phyloP scores from a whole-genome alignment of 257 asterid species.

The Fraxinus americana region DNA sequence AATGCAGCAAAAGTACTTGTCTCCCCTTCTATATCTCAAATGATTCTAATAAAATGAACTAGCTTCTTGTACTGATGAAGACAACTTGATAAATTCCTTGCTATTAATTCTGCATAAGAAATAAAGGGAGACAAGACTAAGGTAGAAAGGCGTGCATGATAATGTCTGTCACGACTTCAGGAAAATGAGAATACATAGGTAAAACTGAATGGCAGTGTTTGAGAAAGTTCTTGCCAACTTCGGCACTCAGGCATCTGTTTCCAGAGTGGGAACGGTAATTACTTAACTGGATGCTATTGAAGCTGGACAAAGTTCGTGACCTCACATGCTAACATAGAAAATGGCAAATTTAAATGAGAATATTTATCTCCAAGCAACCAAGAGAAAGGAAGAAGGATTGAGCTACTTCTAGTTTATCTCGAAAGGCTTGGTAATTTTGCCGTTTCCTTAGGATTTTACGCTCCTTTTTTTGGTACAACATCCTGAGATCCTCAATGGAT shows the following conservation, averaged over 20 bases:
- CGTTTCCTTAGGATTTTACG: conserved; percentile 67
- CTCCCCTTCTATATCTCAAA: conserved; percentile 10
- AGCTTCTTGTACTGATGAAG: background rate
- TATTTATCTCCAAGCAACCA: conserved; percentile 16
- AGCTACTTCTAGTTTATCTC: conserved; percentile 73
- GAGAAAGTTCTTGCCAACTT: conserved; percentile 17
- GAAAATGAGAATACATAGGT: background rate
- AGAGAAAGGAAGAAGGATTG: conserved; percentile 24
- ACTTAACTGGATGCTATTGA: conserved; percentile 14
- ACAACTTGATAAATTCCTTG: background rate
- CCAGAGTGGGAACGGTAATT: background rate
- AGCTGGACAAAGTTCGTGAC: conserved; percentile 10
- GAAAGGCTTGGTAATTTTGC: conserved; percentile 62
- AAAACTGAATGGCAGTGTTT: background rate
- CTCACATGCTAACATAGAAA: conserved; percentile 15
- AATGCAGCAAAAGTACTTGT: background rate
- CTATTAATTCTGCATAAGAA: background rate
- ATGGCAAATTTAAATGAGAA: conserved; percentile 15
- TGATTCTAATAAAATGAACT: background rate
- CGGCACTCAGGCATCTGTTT: conserved; percentile 15
- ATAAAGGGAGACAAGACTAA: background rate
- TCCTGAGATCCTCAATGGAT: conserved; percentile 78
- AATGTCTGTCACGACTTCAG: background rate
- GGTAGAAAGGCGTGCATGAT: background rate
- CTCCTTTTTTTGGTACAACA: conserved; percentile 60